Base-by-base conservation (phyloP, 176 grass and related monocot genomes). In the Oryza brachyantha region DNA sequence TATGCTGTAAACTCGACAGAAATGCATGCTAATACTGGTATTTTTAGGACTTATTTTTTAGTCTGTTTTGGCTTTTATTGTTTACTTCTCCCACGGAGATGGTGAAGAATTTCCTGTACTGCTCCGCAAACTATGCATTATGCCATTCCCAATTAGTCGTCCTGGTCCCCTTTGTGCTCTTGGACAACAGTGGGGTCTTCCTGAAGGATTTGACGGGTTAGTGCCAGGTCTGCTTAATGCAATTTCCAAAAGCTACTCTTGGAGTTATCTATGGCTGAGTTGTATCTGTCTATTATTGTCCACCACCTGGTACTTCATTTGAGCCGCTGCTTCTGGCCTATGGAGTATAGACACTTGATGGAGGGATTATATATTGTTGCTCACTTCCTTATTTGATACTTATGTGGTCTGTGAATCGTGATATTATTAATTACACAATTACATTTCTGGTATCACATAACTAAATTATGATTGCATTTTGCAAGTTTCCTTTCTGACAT, bases 41-140 rank as follows among this genome's bases (percentile, higher is more conserved):
- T 55, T 82, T 41, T 55, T 76, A 64, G 57, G 25, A 71, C 71
- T 41, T 43, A 13, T 16, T 70, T 50, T 83, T 72, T 78, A 45
- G 12, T 48, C 61, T 32, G 8, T 59, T 88, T 83, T 79, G 29
- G 59, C 28, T 29, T 87, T 8, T 38, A 60, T 38, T 72, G 50
- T 25, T 14, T 50, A 60, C 31, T 50, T 64, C 29, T 70, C 5
- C 37, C 26, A 19, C 17, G 16, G 45, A 68, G 22, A 68, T 37
- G 22, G 64, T 57, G 45, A 79, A 79, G 45, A 10, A 14, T 14
- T 55, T 39, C 29, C 37, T 79, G 54, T 79, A 57, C 32, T 79
- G 16, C 19, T 54, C 21, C 38, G 31, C 22, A 68, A 66, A 68
- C 4, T 10, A 11, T 79, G 16, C 16, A 58, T 57, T 26, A 57